Evolutionary conservation across 2,329 filamentous ascomycete genomes (phyloP), one percentile per base, ranked within the genome.

Genomic region (Aspergillus sp.): DNA sequence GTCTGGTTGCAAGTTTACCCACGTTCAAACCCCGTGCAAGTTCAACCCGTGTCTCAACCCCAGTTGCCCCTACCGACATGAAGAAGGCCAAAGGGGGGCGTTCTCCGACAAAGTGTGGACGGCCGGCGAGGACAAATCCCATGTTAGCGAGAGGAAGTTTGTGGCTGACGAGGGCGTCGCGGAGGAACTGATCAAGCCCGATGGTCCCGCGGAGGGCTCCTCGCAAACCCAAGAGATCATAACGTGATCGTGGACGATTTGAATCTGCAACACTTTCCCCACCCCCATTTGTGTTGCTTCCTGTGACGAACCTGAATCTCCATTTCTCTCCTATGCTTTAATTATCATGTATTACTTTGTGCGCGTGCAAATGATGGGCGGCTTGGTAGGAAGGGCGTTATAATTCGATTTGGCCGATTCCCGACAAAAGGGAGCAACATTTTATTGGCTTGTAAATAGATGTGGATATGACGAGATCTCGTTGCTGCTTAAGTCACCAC

Each of bases 51-150:
- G 95, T 78, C 85, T 92, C 64, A 97, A 97, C 78, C 85, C 89
- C n/a, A 85, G 81, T 67, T 99, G 95, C 75, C 83, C 88, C 4
- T 98, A 92, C 80, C 92, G 92, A 76, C 95, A 99, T 75, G 90
- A 88, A 46, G 92, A 96, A 56, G 95, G 94, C 12, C 95, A 99
- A 80, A 87, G 91, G 67, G 92, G 90, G 54, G 86, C 85, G 14
- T 94, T 92, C 77, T 85, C 88, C 62, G 91, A 96, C 75, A 97
- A 96, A 79, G 91, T 96, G 29, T 98, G 94, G 94, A 92, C 88
- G 18, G 85, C 91, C 3, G 85, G 83, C 39, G 64, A 62, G 54
- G 68, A 76, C 29, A 84, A 83, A 66, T 81, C 85, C 58, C 91
- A 96, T 74, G 87, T 96, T 53, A 96, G 92, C 71, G 91, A 96